Base-by-base conservation (phyloP, 768 basidiomycete species). In the Coprinellus micaceus region DNA sequence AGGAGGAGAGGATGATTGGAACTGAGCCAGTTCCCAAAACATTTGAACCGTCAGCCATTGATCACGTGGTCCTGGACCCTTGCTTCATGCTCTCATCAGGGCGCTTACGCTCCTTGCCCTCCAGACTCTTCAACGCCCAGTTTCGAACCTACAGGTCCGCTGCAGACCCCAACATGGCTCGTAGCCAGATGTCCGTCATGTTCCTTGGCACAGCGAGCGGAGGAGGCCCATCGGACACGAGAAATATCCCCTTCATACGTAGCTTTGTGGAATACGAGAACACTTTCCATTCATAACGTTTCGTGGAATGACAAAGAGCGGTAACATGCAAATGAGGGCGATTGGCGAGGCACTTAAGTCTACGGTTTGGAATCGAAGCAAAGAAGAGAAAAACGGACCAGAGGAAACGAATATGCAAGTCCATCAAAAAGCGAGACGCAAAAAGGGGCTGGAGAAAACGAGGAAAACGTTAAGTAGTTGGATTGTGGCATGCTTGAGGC, bases 161-260 rank as follows among this genome's bases (percentile, higher is more conserved):
- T 29, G 55, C 54, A 25, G 47, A 26, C 37, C 41, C 57, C 39
- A 40, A 6, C 26, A 56, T 44, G 52, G 78, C 77, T 75, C 57
- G 67, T 1, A 67, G 65, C 46, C 63, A 76, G 53, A 81, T 89
- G 71, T 69, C 71, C 17, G 74, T 90, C 41, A 85, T 82, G 24
- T 92, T 93, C 64, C 73, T 92, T 9, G 90, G 90, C 13, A 91
- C 88, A 1, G 86, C 80, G 41, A 84, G 83, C 26, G 90, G 90
- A 6, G 87, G 89, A 11, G 90, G 91, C 0, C 91, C 91, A 2
- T 77, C 82, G 4, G 74, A 80, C 47, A 76, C 82, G n/a, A 80
- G 91, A 50, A 88, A 89, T 57, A 90, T 89, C 69, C 89, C 89
- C 0, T 85, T 90, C 2, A 79, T 87, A 36, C 79, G 85, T 39